phyloP scores from a whole-genome alignment of 331 rosid genomes.

The Malus hybrid region DNA sequence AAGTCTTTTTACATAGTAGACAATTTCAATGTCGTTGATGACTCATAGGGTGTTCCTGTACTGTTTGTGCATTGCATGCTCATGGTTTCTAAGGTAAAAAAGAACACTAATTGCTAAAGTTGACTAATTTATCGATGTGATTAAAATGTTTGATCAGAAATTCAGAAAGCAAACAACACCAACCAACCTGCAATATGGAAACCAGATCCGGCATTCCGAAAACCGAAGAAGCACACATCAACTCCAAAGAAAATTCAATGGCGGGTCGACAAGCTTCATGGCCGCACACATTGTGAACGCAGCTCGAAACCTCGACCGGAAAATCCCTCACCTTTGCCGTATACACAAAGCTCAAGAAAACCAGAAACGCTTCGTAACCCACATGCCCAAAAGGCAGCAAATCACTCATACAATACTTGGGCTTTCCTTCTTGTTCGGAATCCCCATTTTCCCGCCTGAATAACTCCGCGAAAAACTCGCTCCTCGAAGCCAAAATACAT shows the following conservation, averaged over 20 bases:
- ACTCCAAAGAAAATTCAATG: conserved; percentile 34
- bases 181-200: conserved; percentile 40
- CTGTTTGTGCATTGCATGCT: too few species aligned
- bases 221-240: conserved; percentile 43
- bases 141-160: too few species aligned
- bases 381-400: conserved; percentile 41
- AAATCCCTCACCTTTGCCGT: conserved; percentile 40
- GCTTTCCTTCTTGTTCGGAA: conserved; percentile 23
- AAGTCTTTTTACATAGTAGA: too few species aligned
- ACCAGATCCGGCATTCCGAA: conserved; percentile 45
- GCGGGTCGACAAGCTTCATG: conserved; percentile 58
- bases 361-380: conserved; percentile 39
- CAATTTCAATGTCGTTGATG: too few species aligned
- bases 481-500: conserved; percentile 45
- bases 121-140: too few species aligned
- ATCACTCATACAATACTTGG: conserved; percentile 26
- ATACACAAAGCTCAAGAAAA: conserved; percentile 38
- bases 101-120: too few species aligned
- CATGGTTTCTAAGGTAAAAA: too few species aligned
- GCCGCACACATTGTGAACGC: conserved; percentile 34
- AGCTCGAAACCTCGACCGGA: conserved; percentile 42
- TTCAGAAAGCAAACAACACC: background rate
- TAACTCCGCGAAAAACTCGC: conserved; percentile 30
- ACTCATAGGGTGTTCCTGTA: too few species aligned
- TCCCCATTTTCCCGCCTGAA: conserved; percentile 22